Conservation (phyloP, 2,329 filamentous ascomycete genomes). For the Cercospora sojina region DNA sequence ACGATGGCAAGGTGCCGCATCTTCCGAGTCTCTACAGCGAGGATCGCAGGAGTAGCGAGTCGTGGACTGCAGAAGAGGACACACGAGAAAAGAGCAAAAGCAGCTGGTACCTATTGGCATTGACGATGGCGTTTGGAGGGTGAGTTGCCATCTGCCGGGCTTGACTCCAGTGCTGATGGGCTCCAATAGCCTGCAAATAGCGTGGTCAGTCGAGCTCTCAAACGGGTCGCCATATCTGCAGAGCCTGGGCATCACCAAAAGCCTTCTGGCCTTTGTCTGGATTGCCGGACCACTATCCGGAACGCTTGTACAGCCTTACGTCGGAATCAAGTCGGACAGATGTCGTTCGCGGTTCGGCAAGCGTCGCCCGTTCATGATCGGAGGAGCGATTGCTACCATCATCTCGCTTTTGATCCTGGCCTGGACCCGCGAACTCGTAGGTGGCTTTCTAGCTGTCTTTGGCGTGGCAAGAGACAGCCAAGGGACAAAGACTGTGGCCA, state of each 20-base stretch:
- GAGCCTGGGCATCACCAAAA: conserved; percentile 54
- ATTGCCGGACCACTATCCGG: conserved; percentile 57
- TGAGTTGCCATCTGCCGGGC: conserved; percentile 28
- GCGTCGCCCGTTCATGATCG: conserved; percentile 54
- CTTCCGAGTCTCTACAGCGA: conserved; percentile 23
- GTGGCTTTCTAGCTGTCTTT: conserved; percentile 66
- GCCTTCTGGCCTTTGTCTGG: conserved; percentile 54
- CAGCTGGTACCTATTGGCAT: conserved; percentile 77
- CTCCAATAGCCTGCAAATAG: conserved; percentile 71
- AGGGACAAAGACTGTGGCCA: conserved; percentile 64
- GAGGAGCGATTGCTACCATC: conserved; percentile 51
- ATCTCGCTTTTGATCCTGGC: conserved; percentile 51
- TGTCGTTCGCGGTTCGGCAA: conserved; percentile 51
- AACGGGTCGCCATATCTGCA: conserved; percentile 71
- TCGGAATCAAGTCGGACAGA: conserved; percentile 55
- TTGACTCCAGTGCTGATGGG: conserved; percentile 5
- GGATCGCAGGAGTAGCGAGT: conserved; percentile 44
- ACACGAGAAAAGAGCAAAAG: conserved; percentile 61
- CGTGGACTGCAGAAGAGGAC: conserved; percentile 50
- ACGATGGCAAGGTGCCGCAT: conserved; percentile 23
- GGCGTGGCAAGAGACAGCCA: conserved; percentile 66
- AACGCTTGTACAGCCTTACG: conserved; percentile 54
- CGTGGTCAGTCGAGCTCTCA: conserved; percentile 92
- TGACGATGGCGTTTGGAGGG: conserved; percentile 83
- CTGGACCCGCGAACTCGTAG: conserved; percentile 58